phyloP scores from a whole-genome alignment of 2,329 filamentous ascomycete species.

The Fusarium sp. region DNA sequence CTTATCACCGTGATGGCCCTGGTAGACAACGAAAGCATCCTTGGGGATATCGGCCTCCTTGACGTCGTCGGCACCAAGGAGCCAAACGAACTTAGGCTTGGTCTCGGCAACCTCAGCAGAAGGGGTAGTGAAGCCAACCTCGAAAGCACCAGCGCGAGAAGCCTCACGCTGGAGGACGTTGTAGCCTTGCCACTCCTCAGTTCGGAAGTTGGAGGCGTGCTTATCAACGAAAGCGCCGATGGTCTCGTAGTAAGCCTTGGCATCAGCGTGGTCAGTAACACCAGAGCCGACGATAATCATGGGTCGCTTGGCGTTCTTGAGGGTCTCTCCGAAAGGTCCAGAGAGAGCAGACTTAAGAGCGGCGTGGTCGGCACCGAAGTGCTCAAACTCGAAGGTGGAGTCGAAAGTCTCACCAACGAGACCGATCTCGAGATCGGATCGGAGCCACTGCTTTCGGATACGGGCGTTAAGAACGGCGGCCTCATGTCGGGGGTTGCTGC shows the following conservation, averaged over 20 bases:
- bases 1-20: constrained; percentile 95
- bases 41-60: constrained; percentile 87
- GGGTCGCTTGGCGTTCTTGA: constrained; percentile 85
- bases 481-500: constrained; percentile 95
- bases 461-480: constrained; percentile 95
- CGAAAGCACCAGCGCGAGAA: constrained; percentile 91
- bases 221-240: constrained; percentile 93
- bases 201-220: constrained; percentile 88
- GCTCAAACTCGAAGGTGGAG: constrained; percentile 95
- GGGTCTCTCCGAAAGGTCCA: constrained; percentile 92
- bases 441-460: constrained; percentile 97
- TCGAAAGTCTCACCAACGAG: constrained; percentile 91
- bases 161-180: constrained; percentile 95
- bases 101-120: constrained; percentile 84
- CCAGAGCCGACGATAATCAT: constrained; percentile 97
- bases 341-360: constrained; percentile 87
- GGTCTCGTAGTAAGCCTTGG: constrained; percentile 92
- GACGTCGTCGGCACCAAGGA: constrained; percentile 95
- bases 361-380: constrained; percentile 82
- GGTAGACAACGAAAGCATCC: constrained; percentile 96
- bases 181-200: constrained; percentile 94
- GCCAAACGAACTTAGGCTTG: constrained; percentile 94
- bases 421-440: constrained; percentile 92
- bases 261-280: constrained; percentile 89
- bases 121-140: constrained; percentile 92